Base-by-base conservation (phyloP, 345 rosid species). In the Lepidium aucheri region DNA sequence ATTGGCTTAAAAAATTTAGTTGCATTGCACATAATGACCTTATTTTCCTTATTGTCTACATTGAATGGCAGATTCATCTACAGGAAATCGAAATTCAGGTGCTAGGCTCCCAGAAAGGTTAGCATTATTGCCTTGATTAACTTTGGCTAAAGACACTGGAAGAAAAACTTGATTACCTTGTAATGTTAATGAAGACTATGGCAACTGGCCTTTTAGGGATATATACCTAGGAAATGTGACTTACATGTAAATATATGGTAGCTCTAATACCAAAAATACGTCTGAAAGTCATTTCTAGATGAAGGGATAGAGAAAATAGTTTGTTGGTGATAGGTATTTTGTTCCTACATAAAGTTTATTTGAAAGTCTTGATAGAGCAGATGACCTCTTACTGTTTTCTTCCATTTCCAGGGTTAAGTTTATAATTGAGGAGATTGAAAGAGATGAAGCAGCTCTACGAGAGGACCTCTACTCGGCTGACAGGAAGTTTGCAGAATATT, bases 91-190 rank as follows among this genome's bases (percentile, higher is more conserved):
- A 70, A 82, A 78, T 65, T 85, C 88, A 65, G 82, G 82, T 69
- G 85, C 96, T 61, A 82, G 93, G 53, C 91, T 94, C 67, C 97
- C 96, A 72, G 99, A 90, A 79, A 94, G 99, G 97, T 90, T 76
- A 69, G 79, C 52, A 24, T 47, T 56, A 50, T 60, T 18, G 26
- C 67, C 46, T 77, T 49, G 22, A 35, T 57, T 9, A 68, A 51
- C 55, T 50, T 28, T 49, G 17, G 22, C 45, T 42, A 50, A 20
- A 59, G 43, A 53, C 50, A 45, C 13, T 61, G 6, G 16, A 63
- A 50, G 26, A 54, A 49, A 63, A 46, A 35, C 30, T 7, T 60
- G 33, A 16, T 41, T 32, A 39, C 44, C 54, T 66, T 54, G 15
- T 46, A 53, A 8, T 33, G 18, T 7, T 32, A 36, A 9, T 15